These are phyloP conservation scores for Ogataea minuta DNA, from an alignment of 805 yeast species.

Conservation along the genomic window DNA sequence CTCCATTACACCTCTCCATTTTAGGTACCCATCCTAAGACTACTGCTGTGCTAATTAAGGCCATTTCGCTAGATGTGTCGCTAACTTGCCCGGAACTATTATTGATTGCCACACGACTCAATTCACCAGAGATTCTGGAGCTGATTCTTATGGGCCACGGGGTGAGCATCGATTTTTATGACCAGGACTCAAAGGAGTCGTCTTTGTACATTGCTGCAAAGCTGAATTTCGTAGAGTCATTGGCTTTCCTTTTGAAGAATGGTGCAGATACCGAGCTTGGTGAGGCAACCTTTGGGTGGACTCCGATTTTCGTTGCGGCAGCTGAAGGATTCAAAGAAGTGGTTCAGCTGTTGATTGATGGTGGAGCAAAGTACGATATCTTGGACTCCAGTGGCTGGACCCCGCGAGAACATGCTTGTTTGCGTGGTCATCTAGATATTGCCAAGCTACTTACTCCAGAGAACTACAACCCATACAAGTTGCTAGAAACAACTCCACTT, in stretches of 20 bases:
- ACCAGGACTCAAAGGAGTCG: slow-evolving; percentile 66
- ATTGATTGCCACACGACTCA: slow-evolving; percentile 64
- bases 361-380: slow-evolving; percentile 52
- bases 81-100: slow-evolving; percentile 57
- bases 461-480: slow-evolving; percentile 37
- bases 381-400: slow-evolving; percentile 92
- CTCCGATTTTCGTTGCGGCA: slow-evolving; percentile 87
- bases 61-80: slow-evolving; percentile 36
- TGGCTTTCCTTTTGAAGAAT: slow-evolving; percentile 49
- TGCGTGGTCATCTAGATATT: slow-evolving; percentile 79
- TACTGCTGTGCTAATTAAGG: slow-evolving; percentile 53
- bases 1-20: slow-evolving; percentile 83
- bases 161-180: slow-evolving; percentile 62
- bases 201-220: slow-evolving; percentile 80
- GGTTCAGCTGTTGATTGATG: slow-evolving; percentile 50
- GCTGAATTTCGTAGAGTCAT: slow-evolving; percentile 52
- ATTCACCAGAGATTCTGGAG: slow-evolving; percentile 54
- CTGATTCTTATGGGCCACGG: slow-evolving; percentile 54
- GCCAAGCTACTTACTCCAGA: slow-evolving; percentile 59
- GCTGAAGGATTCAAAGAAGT: slow-evolving; percentile 72
- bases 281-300: slow-evolving; percentile 86
- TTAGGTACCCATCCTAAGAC: slow-evolving; percentile 82
- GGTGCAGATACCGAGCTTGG: slow-evolving; percentile 75
- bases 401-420: slow-evolving; percentile 94
- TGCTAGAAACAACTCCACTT: slow-evolving; percentile 16